Base-by-base conservation (phyloP, 257 asterid species). In the Craterostigma plantagineum region DNA sequence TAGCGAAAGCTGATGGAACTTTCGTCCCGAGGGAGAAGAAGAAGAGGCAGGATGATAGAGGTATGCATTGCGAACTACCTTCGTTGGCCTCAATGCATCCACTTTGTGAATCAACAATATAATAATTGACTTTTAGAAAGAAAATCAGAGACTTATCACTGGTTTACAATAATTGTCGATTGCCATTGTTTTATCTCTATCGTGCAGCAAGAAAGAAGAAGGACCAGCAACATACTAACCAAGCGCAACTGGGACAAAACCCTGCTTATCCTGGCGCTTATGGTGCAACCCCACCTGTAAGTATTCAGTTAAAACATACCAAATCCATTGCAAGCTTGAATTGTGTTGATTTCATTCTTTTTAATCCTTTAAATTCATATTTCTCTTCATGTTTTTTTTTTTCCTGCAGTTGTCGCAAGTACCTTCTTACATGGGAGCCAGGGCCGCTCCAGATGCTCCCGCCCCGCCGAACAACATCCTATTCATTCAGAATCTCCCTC, bases 401-500 rank as follows among this genome's bases (percentile, higher is more conserved):
- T n/a, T n/a, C n/a, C n/a, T 63, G 72, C 94, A 79, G 91, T 49
- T 79, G 48, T 79, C 95, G 46, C 95, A 83, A 62, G 52, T 79
- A 46, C 91, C 95, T n/a, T n/a, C n/a, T 16, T 71, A 61, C 45
- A 54, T 59, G 76, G 82, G 93, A 23, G 80, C 53, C 39, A 79
- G 77, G 65, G 63, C 78, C 8, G 68, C 57, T 0, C 91, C 91
- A 0, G 99, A 79, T 61, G 96, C 62, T 5, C 99, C 99, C 40
- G 96, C 94, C 48, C 99, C 96, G 14, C 99, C 99, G 48, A 90
- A 90, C 42, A 83, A 63, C 71, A 82, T 87, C 49, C 46, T 87
- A 57, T 79, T 87, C 56, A 41, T 83, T 64, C 95, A 90, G 64
- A 90, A 75, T 55, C 91, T 90, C 42, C 95, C 95, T 38, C 99